Evolutionary conservation across 495 filamentous ascomycete species (phyloP).

Genomic region (Ascobolus immersus): DNA sequence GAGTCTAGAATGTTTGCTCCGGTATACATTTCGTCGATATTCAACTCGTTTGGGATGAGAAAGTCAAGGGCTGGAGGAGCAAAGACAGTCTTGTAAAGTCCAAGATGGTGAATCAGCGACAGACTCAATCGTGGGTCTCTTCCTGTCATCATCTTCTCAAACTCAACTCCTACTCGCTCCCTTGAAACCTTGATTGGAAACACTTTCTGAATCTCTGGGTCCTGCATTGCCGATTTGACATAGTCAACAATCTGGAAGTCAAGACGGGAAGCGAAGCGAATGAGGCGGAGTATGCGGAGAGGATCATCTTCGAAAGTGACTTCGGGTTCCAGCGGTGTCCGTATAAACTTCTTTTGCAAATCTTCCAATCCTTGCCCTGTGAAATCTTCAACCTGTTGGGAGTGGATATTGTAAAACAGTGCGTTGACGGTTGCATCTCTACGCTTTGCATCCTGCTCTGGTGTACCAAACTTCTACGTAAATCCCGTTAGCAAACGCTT

Average conservation of each 20-base stretch:
- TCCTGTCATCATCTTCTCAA: constrained; percentile 75
- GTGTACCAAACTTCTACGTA: constrained; percentile 52
- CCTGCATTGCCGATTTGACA: constrained; percentile 47
- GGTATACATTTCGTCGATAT: constrained; percentile 27
- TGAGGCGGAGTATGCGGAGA: constrained; percentile 60
- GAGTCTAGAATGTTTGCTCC: constrained; percentile 23
- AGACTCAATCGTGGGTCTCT: constrained; percentile 43
- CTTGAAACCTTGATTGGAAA: constrained; percentile 76
- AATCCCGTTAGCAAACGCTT: too few relatives aligned
- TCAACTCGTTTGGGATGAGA: constrained; percentile 17
- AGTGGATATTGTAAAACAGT: constrained; percentile 81
- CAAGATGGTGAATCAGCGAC: constrained; percentile 43
- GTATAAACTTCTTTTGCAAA: constrained; percentile 42
- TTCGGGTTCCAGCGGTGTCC: constrained; percentile 67
- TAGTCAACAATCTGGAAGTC: constrained; percentile 47
- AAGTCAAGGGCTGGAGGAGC: constrained; percentile 28
- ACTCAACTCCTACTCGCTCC: constrained; percentile 58
- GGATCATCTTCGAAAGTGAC: constrained; percentile 94
- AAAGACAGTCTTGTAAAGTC: constrained; percentile 61
- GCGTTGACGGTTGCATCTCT: constrained; percentile 90
- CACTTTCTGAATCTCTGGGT: constrained; percentile 43
- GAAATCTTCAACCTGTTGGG: constrained; percentile 55
- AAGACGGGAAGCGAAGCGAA: constrained; percentile 71
- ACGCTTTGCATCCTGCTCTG: constrained; percentile 67
- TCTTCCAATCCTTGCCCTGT: constrained; percentile 49